Percentiles rank a stretch among this genome's conserved stretches.
phyloP scores from a whole-genome alignment of 2,329 filamentous ascomycete species.

The Sporothrix brasiliensis region DNA sequence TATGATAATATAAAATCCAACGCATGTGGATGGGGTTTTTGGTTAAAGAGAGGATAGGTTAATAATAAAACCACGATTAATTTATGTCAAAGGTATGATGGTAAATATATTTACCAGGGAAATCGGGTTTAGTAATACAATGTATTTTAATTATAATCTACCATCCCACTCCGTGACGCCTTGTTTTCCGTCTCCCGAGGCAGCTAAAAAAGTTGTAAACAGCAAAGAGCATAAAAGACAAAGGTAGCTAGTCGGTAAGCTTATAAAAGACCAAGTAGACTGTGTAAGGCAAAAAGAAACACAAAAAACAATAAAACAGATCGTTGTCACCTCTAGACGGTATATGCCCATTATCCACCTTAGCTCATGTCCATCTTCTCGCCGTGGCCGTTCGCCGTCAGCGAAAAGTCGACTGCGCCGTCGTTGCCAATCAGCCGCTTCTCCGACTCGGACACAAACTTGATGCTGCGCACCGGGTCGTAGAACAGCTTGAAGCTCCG shows the following conservation, averaged over 20 bases:
- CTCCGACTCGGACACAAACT: conserved; percentile 88
- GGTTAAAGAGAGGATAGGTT: not conserved
- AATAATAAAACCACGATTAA: not conserved
- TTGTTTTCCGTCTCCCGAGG: conserved; percentile 28
- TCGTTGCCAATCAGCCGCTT: conserved; percentile 89
- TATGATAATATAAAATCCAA: no score
- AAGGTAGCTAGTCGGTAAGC: not conserved
- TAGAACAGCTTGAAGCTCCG: conserved; percentile 94
- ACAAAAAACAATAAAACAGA: conserved; percentile 23
- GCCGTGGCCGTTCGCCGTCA: conserved; percentile 56
- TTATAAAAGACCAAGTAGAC: not conserved
- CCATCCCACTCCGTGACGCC: conserved; percentile 27
- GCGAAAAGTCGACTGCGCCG: conserved; percentile 73
- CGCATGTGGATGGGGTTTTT: not conserved
- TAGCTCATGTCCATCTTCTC: conserved; percentile 43
- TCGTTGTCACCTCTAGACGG: conserved; percentile 29
- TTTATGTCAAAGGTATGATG: no score
- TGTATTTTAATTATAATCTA: conserved; percentile 13
- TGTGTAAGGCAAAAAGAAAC: conserved; percentile 22
- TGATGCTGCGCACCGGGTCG: conserved; percentile 82
- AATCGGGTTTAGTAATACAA: not conserved
- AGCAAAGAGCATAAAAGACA: conserved; percentile 11
- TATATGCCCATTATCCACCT: conserved; percentile 25
- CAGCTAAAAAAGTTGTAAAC: not conserved
- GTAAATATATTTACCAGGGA: no score